A percentile compares a stretch with the other conserved stretches of the same genome.
Conservation (phyloP, 306 rosid genomes). For the Malus orientalis region DNA sequence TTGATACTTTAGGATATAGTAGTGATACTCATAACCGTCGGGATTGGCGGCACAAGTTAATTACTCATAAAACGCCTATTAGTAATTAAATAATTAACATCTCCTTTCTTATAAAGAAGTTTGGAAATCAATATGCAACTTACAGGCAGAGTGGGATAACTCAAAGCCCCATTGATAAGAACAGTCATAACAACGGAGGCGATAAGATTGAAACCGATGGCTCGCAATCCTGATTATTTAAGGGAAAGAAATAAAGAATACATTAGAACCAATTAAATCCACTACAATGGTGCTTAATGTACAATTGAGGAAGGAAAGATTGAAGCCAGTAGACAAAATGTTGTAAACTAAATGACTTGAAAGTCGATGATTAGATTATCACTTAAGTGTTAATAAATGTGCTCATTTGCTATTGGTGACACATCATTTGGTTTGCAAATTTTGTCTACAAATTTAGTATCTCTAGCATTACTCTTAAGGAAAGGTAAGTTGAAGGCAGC, state of each 20-base stretch:
- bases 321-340: no score
- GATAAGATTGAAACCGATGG: slow-evolving; percentile 59
- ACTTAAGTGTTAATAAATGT: no score
- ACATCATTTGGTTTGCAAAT: no score
- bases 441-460: no score
- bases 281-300: background rate
- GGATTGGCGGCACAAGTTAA: no score
- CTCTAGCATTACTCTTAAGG: no score
- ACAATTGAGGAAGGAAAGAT: background rate
- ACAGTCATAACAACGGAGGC: slow-evolving; percentile 39
- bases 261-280: background rate
- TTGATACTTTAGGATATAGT: no score
- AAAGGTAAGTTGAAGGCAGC: background rate
- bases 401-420: no score
- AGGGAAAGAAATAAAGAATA: background rate
- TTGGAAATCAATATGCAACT: background rate
- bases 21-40: no score
- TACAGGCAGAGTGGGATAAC: slow-evolving; percentile 72
- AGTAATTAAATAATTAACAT: background rate
- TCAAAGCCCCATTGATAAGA: slow-evolving; percentile 35
- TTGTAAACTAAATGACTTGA: no score
- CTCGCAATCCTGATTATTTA: slow-evolving; percentile 48
- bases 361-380: no score
- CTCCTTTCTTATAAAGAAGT: background rate
- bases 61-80: background rate